Conservation (phyloP, 1,139 yeast genomes). For the Pichia sp. region DNA sequence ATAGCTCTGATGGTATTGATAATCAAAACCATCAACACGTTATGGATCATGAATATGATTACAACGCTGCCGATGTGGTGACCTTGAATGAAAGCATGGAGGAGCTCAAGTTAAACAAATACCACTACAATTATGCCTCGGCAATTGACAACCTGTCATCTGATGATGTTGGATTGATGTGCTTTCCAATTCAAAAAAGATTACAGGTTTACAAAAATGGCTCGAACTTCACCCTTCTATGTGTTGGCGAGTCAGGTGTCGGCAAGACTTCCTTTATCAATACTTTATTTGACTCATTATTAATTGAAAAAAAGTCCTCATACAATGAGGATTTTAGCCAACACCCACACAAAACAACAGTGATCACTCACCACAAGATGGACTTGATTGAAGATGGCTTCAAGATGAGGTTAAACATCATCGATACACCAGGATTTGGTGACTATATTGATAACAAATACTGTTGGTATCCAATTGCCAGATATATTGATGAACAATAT, state of each 20-base stretch:
- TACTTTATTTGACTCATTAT: slow-evolving; percentile 36
- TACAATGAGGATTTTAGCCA: not conserved
- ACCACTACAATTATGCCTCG: slow-evolving; percentile 28
- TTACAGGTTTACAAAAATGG: slow-evolving; percentile 33
- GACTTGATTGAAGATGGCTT: slow-evolving; percentile 75
- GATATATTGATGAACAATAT: slow-evolving; percentile 75
- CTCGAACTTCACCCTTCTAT: slow-evolving; percentile 39
- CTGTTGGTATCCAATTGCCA: slow-evolving; percentile 90
- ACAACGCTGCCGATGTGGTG: slow-evolving; percentile 15
- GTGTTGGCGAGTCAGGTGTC: slow-evolving; percentile 42
- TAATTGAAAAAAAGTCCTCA: slow-evolving; percentile 9
- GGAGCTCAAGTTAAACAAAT: slow-evolving; percentile 2
- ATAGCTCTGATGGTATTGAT: not conserved
- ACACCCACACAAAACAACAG: slow-evolving; percentile 34
- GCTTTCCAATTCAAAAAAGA: slow-evolving; percentile 30
- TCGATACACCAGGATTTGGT: slow-evolving; percentile 95
- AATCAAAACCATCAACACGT: not conserved
- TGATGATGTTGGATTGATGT: slow-evolving; percentile 28
- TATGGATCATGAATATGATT: slow-evolving; percentile 7
- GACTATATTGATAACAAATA: slow-evolving; percentile 83
- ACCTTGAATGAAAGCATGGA: slow-evolving; percentile 7
- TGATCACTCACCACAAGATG: slow-evolving; percentile 38
- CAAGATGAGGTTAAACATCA: slow-evolving; percentile 70
- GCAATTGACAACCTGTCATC: slow-evolving; percentile 24
- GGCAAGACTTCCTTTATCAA: slow-evolving; percentile 45